phyloP scores from a whole-genome alignment of 2,329 filamentous ascomycete genomes.

The Sporothrix variecibatus region DNA sequence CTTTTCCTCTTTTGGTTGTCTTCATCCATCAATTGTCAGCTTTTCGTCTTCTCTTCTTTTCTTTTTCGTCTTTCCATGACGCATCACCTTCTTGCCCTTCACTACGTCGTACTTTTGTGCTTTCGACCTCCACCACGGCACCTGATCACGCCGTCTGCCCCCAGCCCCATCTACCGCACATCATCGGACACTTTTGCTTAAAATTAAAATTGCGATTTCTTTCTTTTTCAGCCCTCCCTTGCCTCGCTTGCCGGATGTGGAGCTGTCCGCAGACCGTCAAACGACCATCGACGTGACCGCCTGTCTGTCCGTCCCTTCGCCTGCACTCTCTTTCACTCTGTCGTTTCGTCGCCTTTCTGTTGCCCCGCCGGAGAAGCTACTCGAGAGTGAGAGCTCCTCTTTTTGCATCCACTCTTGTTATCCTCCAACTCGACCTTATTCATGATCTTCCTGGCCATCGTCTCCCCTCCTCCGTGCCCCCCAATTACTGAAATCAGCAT shows the following conservation, averaged over 20 bases:
- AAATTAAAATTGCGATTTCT: background rate
- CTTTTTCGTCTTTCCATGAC: conserved; percentile 9
- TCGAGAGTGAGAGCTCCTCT: background rate
- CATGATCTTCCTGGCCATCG: background rate
- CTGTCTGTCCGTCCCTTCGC: background rate
- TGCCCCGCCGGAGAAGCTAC: background rate
- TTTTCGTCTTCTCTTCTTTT: background rate
- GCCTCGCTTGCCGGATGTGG: background rate
- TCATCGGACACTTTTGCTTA: conserved; percentile 3
- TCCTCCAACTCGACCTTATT: background rate
- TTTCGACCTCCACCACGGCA: background rate
- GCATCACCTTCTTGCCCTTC: background rate
- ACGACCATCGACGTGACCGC: background rate
- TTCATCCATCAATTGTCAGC: background rate
- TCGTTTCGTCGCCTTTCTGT: background rate
- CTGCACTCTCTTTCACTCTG: background rate
- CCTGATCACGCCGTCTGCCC: background rate
- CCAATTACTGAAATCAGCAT: conserved; percentile 4
- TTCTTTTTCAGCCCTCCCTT: background rate
- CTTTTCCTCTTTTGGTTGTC: background rate
- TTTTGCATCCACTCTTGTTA: background rate
- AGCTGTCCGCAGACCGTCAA: no score
- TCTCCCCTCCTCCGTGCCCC: background rate
- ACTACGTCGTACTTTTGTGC: background rate
- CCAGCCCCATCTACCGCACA: background rate